Conservation (phyloP, 1,284 basidiomycete genomes). For the Cryptococcus maquisensis region DNA sequence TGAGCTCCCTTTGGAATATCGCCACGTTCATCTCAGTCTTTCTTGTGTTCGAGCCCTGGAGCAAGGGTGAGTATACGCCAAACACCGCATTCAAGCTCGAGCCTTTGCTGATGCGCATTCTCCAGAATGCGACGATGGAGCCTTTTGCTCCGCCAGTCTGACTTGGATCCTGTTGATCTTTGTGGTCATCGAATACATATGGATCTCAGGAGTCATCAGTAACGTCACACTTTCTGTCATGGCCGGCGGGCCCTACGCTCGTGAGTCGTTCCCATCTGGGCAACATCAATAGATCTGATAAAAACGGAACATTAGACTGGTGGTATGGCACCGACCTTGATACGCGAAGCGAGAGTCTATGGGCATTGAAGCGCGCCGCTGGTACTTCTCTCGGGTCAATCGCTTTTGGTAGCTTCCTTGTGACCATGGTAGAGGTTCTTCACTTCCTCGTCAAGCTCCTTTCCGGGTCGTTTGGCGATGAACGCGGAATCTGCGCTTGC, state of each 20-base stretch:
- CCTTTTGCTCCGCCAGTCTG: conserved; percentile 1
- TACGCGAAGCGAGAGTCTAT: conserved; percentile 45
- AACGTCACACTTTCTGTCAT: conserved; percentile 6
- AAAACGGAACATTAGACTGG: not conserved
- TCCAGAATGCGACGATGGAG: conserved; percentile 1
- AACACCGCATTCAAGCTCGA: not conserved
- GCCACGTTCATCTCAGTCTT: conserved; percentile 10
- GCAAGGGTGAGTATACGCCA: not conserved
- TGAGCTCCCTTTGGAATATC: conserved; percentile 9
- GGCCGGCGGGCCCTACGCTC: conserved; percentile 11
- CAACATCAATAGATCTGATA: not conserved
- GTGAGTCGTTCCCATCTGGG: not conserved
- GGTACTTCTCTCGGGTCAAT: conserved; percentile 82
- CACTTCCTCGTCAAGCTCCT: conserved; percentile 58
- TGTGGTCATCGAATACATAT: conserved; percentile 4
- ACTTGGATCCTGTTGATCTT: conserved; percentile 2
- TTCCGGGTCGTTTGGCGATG: not conserved
- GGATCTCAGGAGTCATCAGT: conserved; percentile 12
- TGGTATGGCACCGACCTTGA: conserved; percentile 5
- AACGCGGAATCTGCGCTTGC: not conserved
- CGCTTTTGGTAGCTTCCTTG: conserved; percentile 82
- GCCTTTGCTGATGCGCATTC: not conserved
- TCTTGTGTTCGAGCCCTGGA: conserved; percentile 8
- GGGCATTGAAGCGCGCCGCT: conserved; percentile 70
- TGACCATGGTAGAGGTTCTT: conserved; percentile 75